Evolutionary conservation across 257 asterid genomes (phyloP).

Genomic region (Ocimum tenuiflorum): DNA sequence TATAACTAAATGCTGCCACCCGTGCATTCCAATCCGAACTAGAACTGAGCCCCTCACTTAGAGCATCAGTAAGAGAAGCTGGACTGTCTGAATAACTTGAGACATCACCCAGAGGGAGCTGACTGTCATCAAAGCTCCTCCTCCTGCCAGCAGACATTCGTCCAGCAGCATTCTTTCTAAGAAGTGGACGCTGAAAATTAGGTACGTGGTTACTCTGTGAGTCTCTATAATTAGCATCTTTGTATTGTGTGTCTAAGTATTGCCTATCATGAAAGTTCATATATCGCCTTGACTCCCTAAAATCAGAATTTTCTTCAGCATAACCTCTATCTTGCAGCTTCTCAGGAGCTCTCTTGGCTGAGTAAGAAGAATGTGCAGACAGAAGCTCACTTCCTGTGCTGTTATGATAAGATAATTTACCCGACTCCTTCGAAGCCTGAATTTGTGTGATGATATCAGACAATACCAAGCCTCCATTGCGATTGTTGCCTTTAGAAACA

Average conservation of each 20-base stretch:
- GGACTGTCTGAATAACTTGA: constrained; percentile 80
- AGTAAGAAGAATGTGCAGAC: constrained; percentile 53
- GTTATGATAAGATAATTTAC: constrained; percentile 54
- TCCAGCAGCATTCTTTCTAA: constrained; percentile 72
- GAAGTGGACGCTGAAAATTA: constrained; percentile 91
- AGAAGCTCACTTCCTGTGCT: constrained; percentile 51
- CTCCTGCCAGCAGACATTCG: constrained; percentile 85
- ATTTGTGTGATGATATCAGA: constrained; percentile 94
- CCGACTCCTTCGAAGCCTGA: constrained; percentile 84
- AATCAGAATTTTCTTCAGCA: constrained; percentile 62
- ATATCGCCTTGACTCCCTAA: constrained; percentile 63
- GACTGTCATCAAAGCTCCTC: constrained; percentile 94
- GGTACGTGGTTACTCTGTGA: constrained; percentile 60
- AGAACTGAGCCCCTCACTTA: constrained; percentile 82
- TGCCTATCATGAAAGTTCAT: constrained; percentile 63
- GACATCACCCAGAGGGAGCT: constrained; percentile 64
- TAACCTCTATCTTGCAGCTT: constrained; percentile 61
- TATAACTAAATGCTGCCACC: constrained; percentile 82
- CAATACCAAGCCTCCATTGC: constrained; percentile 77
- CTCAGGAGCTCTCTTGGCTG: constrained; percentile 72
- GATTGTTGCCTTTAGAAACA: constrained; percentile 58
- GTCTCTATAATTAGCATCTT: constrained; percentile 69
- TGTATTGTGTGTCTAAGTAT: constrained; percentile 52
- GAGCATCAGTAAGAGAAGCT: constrained; percentile 81
- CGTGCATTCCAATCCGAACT: constrained; percentile 98